A percentile compares a stretch with the other conserved stretches of the same genome.
Evolutionary conservation across 1,139 yeast species (phyloP).

Genomic region (Blastobotrys persicus): DNA sequence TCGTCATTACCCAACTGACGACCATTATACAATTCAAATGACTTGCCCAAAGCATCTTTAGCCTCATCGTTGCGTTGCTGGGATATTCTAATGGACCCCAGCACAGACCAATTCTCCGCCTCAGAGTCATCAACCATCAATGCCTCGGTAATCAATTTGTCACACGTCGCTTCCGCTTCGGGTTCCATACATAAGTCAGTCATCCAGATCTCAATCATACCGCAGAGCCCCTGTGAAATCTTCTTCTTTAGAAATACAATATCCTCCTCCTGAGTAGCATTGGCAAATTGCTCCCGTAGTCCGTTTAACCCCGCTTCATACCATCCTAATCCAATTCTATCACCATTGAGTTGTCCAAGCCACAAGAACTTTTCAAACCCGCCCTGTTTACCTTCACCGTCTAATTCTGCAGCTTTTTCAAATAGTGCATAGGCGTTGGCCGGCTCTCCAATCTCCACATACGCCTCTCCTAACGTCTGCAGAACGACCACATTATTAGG

Average conservation of each 20-base stretch:
- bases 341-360: slow-evolving; percentile 89
- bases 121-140: slow-evolving; percentile 56
- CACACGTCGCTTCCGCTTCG: slow-evolving; percentile 81
- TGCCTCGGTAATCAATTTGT: slow-evolving; percentile 64
- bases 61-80: slow-evolving; percentile 82
- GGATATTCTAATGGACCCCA: slow-evolving; percentile 87
- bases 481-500: slow-evolving; percentile 25
- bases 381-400: slow-evolving; percentile 62
- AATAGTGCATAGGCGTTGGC: slow-evolving; percentile 72
- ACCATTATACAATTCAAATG: slow-evolving; percentile 69
- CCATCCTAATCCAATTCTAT: slow-evolving; percentile 65
- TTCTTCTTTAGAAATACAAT: slow-evolving; percentile 47
- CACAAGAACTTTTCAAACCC: slow-evolving; percentile 78
- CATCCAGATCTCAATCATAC: slow-evolving; percentile 97
- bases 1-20: slow-evolving; percentile 45
- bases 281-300: slow-evolving; percentile 45
- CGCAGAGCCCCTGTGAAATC: slow-evolving; percentile 71
- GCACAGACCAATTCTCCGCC: slow-evolving; percentile 78
- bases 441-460: slow-evolving; percentile 73
- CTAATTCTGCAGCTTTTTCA: slow-evolving; percentile 62
- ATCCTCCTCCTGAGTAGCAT: slow-evolving; percentile 19
- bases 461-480: slow-evolving; percentile 67
- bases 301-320: slow-evolving; percentile 62
- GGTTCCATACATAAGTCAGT: slow-evolving; percentile 95
- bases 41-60: slow-evolving; percentile 56